Percentiles rank a stretch among this genome's conserved stretches.
Conservation (phyloP, 305 asterid genomes). For the Rubia peregrina region DNA sequence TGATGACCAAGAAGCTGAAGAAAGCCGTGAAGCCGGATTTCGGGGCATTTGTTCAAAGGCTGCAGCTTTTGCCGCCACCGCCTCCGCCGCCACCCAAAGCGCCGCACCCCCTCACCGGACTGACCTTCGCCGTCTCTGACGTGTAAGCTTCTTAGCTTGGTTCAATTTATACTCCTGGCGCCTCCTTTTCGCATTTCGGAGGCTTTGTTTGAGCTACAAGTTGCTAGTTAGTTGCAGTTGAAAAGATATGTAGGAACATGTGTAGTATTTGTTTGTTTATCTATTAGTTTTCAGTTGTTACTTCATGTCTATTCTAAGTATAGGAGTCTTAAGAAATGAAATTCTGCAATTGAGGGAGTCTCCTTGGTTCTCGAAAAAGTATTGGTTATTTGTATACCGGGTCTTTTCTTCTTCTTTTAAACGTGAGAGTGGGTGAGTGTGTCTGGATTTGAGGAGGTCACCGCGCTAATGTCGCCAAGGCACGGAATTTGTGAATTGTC, state of each 20-base stretch:
- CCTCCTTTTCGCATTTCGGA: neutral
- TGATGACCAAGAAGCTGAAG: constrained; percentile 80
- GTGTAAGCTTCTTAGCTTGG: constrained; percentile 42
- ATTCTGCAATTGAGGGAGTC: neutral
- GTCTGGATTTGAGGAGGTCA: neutral
- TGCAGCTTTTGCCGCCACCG: constrained; percentile 96
- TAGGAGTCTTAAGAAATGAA: neutral
- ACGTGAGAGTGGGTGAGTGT: neutral
- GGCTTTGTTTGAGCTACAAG: neutral
- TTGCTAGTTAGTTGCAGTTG: neutral
- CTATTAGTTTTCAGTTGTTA: neutral
- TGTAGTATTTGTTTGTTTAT: neutral
- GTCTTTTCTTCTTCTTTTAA: neutral
- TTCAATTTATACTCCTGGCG: no score
- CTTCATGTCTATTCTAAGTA: neutral
- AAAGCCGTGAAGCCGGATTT: constrained; percentile 69
- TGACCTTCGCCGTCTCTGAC: constrained; percentile 79
- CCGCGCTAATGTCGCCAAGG: neutral
- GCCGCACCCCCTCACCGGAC: constrained; percentile 85
- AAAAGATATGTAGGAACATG: neutral
- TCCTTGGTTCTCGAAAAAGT: neutral
- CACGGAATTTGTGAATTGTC: neutral
- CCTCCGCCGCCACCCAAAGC: constrained; percentile 98
- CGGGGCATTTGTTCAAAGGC: constrained; percentile 81
- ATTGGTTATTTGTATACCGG: neutral